Evolutionary conservation across 164 flowering plant species (phyloP).

Genomic region (Liquidambar formosana): DNA sequence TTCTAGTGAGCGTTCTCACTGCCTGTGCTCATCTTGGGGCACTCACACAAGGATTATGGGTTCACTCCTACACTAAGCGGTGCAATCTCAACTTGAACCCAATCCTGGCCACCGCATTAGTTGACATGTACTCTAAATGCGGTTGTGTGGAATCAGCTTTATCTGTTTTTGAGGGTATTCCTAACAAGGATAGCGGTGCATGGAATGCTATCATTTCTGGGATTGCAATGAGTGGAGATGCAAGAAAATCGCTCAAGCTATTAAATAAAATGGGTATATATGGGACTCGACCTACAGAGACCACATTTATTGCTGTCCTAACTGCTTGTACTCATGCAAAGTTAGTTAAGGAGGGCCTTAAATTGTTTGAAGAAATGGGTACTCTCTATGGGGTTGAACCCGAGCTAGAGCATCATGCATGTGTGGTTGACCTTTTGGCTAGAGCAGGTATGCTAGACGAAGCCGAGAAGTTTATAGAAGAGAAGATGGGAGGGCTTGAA

Average conservation of each 20-base stretch:
- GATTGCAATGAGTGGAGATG: slow-evolving; percentile 55
- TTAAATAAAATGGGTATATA: slow-evolving; percentile 43
- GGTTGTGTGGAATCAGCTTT: slow-evolving; percentile 53
- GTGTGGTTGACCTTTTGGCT: slow-evolving; percentile 64
- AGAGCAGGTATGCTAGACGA: slow-evolving; percentile 62
- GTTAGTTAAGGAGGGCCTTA: slow-evolving; percentile 48
- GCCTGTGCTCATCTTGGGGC: slow-evolving; percentile 76
- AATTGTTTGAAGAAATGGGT: slow-evolving; percentile 52
- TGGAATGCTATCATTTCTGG: slow-evolving; percentile 79
- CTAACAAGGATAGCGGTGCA: slow-evolving; percentile 48
- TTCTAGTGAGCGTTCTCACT: slow-evolving; percentile 54
- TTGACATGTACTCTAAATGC: slow-evolving; percentile 72
- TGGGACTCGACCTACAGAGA: slow-evolving; percentile 53
- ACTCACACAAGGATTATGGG: slow-evolving; percentile 60
- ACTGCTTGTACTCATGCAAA: slow-evolving; percentile 64
- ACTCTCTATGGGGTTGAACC: slow-evolving; percentile 43
- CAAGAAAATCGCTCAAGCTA: slow-evolving; percentile 42
- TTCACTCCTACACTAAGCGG: slow-evolving; percentile 50
- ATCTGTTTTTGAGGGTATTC: slow-evolving; percentile 51
- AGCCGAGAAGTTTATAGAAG: slow-evolving; percentile 57
- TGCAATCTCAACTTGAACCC: slow-evolving; percentile 31
- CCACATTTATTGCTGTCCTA: slow-evolving; percentile 58
- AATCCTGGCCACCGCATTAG: slow-evolving; percentile 62
- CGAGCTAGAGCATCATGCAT: slow-evolving; percentile 49
- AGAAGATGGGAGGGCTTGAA: slow-evolving; percentile 43